Evolutionary conservation across 768 basidiomycete species (phyloP).

Genomic region (Chiua virens): DNA sequence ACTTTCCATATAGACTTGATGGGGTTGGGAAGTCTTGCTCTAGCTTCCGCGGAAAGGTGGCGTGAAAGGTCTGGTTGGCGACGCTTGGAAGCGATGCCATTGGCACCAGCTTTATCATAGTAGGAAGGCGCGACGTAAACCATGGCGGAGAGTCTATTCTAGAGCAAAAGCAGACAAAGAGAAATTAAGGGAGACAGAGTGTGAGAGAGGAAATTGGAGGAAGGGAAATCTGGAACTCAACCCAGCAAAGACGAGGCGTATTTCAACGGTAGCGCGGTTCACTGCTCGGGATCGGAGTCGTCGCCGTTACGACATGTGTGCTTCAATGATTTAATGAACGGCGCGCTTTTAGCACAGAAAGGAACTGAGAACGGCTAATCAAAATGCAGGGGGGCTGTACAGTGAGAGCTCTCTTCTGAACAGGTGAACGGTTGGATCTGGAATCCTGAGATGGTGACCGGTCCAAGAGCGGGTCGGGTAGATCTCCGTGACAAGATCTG

Average conservation of each 20-base stretch:
- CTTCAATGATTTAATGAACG: too few species aligned
- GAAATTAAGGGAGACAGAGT: background rate
- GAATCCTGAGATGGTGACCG: too few species aligned
- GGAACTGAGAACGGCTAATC: background rate
- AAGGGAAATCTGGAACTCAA: background rate
- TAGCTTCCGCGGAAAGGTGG: slow-evolving; percentile 36
- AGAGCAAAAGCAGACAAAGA: background rate
- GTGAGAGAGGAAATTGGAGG: too few species aligned
- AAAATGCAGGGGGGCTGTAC: too few species aligned
- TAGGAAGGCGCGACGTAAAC: slow-evolving; percentile 23
- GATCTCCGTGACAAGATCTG: slow-evolving; percentile 4
- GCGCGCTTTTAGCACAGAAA: background rate
- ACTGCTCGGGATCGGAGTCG: slow-evolving; percentile 2
- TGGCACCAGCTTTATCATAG: slow-evolving; percentile 6
- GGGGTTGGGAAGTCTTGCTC: slow-evolving; percentile 34
- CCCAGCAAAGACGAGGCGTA: too few species aligned
- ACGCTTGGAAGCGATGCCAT: slow-evolving; percentile 19
- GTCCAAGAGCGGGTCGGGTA: slow-evolving; percentile 1
- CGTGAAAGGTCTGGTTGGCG: slow-evolving; percentile 32
- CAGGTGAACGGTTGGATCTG: background rate
- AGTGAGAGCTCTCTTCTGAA: background rate
- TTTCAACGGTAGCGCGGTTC: slow-evolving; percentile 12
- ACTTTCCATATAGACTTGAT: slow-evolving; percentile 39
- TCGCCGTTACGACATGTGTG: slow-evolving; percentile 5
- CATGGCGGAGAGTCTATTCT: slow-evolving; percentile 14